These are phyloP conservation scores for Ophiosphaerella narmari DNA, from an alignment of 2,329 filamentous ascomycete species.

Conservation along the genomic window DNA sequence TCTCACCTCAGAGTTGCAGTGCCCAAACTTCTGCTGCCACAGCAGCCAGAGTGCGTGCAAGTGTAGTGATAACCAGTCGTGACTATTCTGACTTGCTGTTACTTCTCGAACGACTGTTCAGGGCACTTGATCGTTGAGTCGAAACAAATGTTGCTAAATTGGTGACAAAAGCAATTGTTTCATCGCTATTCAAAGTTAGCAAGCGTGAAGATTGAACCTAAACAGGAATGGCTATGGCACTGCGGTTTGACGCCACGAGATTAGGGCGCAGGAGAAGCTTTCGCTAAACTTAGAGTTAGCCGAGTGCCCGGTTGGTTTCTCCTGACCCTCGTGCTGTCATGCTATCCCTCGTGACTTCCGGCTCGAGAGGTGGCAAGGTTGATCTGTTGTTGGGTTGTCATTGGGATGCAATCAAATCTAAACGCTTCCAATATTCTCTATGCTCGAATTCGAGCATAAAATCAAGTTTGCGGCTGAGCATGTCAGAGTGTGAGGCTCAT, in stretches of 20 bases:
- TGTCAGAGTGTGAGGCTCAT: no score
- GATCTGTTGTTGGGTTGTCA: neutral
- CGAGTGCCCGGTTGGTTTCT: neutral
- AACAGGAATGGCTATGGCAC: conserved; percentile 16
- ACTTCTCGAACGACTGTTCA: conserved; percentile 3
- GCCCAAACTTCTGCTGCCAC: neutral
- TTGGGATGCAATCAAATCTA: neutral
- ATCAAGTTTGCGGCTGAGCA: no score
- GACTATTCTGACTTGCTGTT: neutral
- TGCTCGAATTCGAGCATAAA: no score
- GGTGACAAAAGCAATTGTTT: conserved; percentile 23
- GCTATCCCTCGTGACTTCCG: neutral
- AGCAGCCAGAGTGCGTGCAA: neutral
- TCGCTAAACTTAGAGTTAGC: conserved; percentile 1
- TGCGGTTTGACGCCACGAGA: conserved; percentile 9
- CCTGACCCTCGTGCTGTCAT: neutral
- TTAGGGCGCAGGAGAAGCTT: conserved; percentile 9
- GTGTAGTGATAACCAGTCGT: neutral
- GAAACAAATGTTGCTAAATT: conserved; percentile 28
- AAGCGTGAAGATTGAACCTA: conserved; percentile 11
- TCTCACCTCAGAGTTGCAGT: neutral
- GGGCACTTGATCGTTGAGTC: conserved; percentile 3
- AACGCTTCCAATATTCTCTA: no score
- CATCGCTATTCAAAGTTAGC: conserved; percentile 12
- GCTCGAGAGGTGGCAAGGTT: neutral